phyloP scores from a whole-genome alignment of 805 yeast genomes.

The Blastobotrys attinorum region DNA sequence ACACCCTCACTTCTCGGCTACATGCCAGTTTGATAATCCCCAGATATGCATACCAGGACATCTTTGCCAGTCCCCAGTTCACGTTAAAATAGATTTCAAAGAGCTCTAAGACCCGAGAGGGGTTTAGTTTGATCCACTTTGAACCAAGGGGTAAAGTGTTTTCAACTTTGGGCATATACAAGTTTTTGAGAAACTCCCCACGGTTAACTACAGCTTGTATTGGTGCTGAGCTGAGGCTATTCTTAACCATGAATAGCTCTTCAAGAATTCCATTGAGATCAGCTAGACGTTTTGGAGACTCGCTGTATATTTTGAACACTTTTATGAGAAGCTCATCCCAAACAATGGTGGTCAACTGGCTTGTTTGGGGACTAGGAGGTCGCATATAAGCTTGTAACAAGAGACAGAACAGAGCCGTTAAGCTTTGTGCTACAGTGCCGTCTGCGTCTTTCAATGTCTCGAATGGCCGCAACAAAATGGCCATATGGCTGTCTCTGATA shows the following conservation, averaged over 20 bases:
- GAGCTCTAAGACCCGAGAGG: background rate
- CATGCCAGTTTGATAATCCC: constrained; percentile 2
- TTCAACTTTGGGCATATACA: background rate
- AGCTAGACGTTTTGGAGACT: background rate
- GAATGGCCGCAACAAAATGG: background rate
- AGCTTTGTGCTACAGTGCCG: background rate
- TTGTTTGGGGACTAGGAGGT: background rate
- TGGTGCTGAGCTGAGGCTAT: no score
- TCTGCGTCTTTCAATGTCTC: background rate
- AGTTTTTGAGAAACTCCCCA: background rate
- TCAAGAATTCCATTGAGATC: no score
- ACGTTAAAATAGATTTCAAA: constrained; percentile 1
- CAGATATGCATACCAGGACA: constrained; percentile 2
- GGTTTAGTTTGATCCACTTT: background rate
- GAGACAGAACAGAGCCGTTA: background rate
- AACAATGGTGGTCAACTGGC: background rate
- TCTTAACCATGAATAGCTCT: no score
- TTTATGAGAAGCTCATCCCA: background rate
- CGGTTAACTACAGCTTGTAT: background rate
- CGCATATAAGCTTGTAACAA: background rate
- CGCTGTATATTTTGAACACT: no score
- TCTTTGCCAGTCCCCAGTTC: background rate
- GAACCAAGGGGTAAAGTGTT: background rate
- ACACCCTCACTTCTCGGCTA: constrained; percentile 15
- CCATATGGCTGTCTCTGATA: background rate